Percentiles rank a stretch among this genome's conserved stretches.
Evolutionary conservation across 108 stramenopile species (phyloP).

Genomic region (Cyclotella baltica): DNA sequence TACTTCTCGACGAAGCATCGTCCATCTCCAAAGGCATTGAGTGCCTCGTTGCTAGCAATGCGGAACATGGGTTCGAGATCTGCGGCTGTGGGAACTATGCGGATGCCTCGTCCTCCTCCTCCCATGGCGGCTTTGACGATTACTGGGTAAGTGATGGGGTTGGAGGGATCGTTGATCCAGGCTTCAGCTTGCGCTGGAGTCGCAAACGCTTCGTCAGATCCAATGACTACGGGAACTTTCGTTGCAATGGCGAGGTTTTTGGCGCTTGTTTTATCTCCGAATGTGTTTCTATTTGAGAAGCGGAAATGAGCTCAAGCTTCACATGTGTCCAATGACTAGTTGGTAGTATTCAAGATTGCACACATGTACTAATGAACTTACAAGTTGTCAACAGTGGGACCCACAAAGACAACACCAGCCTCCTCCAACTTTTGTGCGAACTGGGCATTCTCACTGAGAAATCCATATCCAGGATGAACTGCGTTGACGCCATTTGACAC

Average conservation of each 20-base stretch:
- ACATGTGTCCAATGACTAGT: not conserved
- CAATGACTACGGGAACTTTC: constrained; percentile 93
- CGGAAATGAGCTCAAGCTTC: not conserved
- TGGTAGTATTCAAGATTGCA: not conserved
- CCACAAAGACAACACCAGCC: constrained; percentile 90
- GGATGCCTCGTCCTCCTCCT: constrained; percentile 97
- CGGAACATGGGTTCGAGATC: constrained; percentile 79
- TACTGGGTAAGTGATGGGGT: constrained; percentile 87
- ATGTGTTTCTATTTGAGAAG: constrained; percentile 40
- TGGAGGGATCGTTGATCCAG: constrained; percentile 78
- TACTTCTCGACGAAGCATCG: constrained; percentile 94
- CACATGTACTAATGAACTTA: constrained; percentile 1
- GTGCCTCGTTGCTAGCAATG: constrained; percentile 83
- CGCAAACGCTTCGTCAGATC: constrained; percentile 87
- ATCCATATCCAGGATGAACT: constrained; percentile 94
- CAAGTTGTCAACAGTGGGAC: constrained; percentile 92
- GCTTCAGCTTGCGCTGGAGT: constrained; percentile 81
- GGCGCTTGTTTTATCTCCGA: constrained; percentile 95
- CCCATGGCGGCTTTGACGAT: constrained; percentile 98
- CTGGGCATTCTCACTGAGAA: constrained; percentile 84
- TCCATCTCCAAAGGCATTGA: constrained; percentile 95
- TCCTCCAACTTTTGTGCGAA: constrained; percentile 79
- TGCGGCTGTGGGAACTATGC: constrained; percentile 80
- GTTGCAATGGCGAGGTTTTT: constrained; percentile 81
- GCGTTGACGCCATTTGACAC: constrained; percentile 84